Evolutionary conservation across 2,329 filamentous ascomycete species (phyloP).

Genomic region (Aciculosporium take): DNA sequence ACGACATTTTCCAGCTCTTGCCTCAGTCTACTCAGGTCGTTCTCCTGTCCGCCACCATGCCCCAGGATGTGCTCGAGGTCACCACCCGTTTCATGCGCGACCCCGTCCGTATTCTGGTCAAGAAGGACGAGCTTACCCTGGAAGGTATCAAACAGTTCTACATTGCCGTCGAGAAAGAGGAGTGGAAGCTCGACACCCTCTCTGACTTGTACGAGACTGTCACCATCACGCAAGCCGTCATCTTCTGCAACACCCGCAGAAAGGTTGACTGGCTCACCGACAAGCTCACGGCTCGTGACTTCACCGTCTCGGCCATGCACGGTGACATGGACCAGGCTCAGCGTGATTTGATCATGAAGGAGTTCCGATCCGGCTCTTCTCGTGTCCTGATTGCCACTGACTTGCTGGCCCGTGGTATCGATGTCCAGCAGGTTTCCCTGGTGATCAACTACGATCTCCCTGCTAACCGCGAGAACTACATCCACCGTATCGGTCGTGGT

Average conservation of each 20-base stretch:
- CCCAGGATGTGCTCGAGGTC: conserved; percentile 96
- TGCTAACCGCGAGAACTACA: conserved; percentile 99
- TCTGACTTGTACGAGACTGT: conserved; percentile 98
- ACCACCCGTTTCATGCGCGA: conserved; percentile 99
- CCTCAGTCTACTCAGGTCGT: conserved; percentile 98
- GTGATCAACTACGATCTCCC: conserved; percentile 99
- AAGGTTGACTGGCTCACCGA: conserved; percentile 99
- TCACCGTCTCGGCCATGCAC: conserved; percentile 99
- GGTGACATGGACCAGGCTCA: conserved; percentile 97
- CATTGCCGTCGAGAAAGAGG: conserved; percentile 99
- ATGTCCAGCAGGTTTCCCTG: conserved; percentile 97
- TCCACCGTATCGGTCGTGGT: conserved; percentile 98
- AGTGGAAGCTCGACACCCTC: conserved; percentile 99
- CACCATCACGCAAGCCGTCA: conserved; percentile 98
- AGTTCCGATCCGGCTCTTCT: conserved; percentile 97
- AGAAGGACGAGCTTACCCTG: conserved; percentile 98
- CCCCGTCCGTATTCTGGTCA: conserved; percentile 96
- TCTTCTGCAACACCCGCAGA: conserved; percentile 99
- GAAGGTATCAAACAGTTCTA: conserved; percentile 99
- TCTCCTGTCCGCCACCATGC: conserved; percentile 95
- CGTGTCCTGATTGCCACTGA: conserved; percentile 98
- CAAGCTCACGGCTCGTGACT: conserved; percentile 96
- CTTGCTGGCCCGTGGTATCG: conserved; percentile 96
- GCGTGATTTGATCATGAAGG: conserved; percentile 99
- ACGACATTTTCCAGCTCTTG: conserved; percentile 98